Percentiles rank a stretch among this genome's conserved stretches.
These are phyloP conservation scores for Collariella sp. DNA, from an alignment of 495 filamentous ascomycete species.

Conservation along the genomic window DNA sequence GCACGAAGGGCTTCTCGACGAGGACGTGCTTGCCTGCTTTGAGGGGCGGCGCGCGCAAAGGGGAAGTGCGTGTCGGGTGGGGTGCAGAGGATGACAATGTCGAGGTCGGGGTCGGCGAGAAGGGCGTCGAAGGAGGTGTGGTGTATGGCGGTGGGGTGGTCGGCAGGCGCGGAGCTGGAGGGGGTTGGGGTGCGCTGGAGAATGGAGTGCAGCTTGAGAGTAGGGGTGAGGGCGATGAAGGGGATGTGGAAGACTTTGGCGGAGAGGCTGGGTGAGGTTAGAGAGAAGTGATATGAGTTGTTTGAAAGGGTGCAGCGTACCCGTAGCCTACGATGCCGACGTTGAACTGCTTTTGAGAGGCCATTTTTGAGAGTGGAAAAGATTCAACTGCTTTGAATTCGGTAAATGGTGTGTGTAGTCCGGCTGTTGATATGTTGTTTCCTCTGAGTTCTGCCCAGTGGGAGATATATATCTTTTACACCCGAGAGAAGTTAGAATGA, in stretches of 20 bases:
- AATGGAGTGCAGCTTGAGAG: slow-evolving; percentile 64
- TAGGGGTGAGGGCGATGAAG: slow-evolving; percentile 57
- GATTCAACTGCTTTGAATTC: too few species aligned
- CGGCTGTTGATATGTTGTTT: background rate
- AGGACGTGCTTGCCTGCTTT: slow-evolving; percentile 74
- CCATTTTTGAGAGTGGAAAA: too few species aligned
- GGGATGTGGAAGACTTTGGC: slow-evolving; percentile 90
- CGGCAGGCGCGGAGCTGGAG: slow-evolving; percentile 56
- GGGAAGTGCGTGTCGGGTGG: slow-evolving; percentile 67
- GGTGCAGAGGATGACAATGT: slow-evolving; percentile 68
- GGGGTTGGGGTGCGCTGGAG: slow-evolving; percentile 54
- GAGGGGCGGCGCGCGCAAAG: slow-evolving; percentile 56
- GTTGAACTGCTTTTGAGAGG: slow-evolving; percentile 33
- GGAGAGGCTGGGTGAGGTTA: slow-evolving; percentile 49
- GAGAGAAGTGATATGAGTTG: background rate
- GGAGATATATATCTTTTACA: too few species aligned
- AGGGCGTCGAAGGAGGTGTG: slow-evolving; percentile 54
- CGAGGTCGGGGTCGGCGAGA: slow-evolving; percentile 54
- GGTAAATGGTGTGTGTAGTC: background rate
- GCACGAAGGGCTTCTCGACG: slow-evolving; percentile 84
- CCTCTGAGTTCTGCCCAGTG: too few species aligned
- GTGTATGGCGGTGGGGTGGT: slow-evolving; percentile 57
- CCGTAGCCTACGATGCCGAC: slow-evolving; percentile 50
- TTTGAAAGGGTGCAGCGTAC: slow-evolving; percentile 24
- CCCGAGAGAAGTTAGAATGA: too few species aligned